Evolutionary conservation across 768 basidiomycete genomes (phyloP).

Genomic region (Pseudohyphozyma bogoriensis): DNA sequence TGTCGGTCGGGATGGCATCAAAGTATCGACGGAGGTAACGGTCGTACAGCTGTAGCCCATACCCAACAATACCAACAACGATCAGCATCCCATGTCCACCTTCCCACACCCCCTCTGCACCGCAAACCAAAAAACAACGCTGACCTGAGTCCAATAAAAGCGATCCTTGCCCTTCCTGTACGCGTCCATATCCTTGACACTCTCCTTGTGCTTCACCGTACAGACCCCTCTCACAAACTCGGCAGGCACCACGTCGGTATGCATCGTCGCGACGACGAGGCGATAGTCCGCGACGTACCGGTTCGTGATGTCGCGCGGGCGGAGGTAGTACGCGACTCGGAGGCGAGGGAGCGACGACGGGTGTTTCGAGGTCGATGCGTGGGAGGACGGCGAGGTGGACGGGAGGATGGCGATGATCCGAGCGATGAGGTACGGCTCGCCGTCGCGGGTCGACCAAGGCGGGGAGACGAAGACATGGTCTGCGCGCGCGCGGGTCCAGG

Average conservation of each 20-base stretch:
- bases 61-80: neutral
- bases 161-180: conserved; percentile 92
- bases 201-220: conserved; percentile 88
- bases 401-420: conserved; percentile 89
- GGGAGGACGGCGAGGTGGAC: neutral
- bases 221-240: conserved; percentile 86
- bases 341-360: conserved; percentile 46
- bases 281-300: conserved; percentile 77
- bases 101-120: too few relatives aligned
- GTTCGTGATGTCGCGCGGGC: conserved; percentile 89
- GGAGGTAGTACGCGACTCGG: conserved; percentile 91
- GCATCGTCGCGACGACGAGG: conserved; percentile 86
- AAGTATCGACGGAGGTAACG: conserved; percentile 97
- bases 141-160: conserved; percentile 78
- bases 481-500: conserved; percentile 35
- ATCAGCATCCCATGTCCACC: neutral
- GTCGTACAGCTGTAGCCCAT: conserved; percentile 56
- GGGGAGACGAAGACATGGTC: conserved; percentile 97
- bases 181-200: conserved; percentile 60
- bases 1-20: conserved; percentile 78
- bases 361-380: conserved; percentile 1
- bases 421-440: conserved; percentile 84
- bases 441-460: conserved; percentile 81
- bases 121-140: neutral
- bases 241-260: conserved; percentile 90